Base-by-base conservation (phyloP, 768 basidiomycete species). In the Mycena galopus region DNA sequence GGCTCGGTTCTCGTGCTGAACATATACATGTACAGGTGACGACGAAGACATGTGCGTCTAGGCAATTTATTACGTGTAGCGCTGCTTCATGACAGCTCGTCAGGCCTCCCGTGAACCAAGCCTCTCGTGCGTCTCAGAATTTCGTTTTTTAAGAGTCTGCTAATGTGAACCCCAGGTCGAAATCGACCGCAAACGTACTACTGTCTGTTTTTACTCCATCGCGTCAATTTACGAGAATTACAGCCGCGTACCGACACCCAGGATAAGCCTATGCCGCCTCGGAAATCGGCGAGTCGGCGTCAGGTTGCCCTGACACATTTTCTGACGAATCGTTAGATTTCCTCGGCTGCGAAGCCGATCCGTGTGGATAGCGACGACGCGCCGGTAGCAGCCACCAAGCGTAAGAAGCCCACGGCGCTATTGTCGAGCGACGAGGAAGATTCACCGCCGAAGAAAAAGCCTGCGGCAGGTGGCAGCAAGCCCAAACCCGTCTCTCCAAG, bases 361-460 rank as follows among this genome's bases (percentile, higher is more conserved):
- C 77, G 76, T 25, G 55, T 71, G 9, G 79, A 79, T 42, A 76
- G 75, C 44, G 81, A 81, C 29, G 79, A 76, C 16, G 76, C 73
- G 23, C 69, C 77, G 4, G 39, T 14, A 11, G 59, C 62, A 7
- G 57, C 32, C 42, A 76, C 72, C 37, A 84, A 84, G 62, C 81
- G 82, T 29, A 83, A 82, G 75, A 82, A 82, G 64, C 47, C 73
- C 3, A 62, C 78, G 4, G 77, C 81, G 10, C 55, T 85, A 17
- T 63, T 82, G 16, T 82, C 83, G 2, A 85, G 83, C 67, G 86
- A 86, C 33, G 85, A 84, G 19, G 82, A 82, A 39, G 76, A 77
- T 30, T 63, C 80, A 8, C 75, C 75, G 3, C 74, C 77, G 7
- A 76, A 76, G 73, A 79, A 79, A 73, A 79, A 79, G 67, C 47